Base-by-base conservation (phyloP, 1,284 basidiomycete species). In the Pseudozyma thailandica region DNA sequence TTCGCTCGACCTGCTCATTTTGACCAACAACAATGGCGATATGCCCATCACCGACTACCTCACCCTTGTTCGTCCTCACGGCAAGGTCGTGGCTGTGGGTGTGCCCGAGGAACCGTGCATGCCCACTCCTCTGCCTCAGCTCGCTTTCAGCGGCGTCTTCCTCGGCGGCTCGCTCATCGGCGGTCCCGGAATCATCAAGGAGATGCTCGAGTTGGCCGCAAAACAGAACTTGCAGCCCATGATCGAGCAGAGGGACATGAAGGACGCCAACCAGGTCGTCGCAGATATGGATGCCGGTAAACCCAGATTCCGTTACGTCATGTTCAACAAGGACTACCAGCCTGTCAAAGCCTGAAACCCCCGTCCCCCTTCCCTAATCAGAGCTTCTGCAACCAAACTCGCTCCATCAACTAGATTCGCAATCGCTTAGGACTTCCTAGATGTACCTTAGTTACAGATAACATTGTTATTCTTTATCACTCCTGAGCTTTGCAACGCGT, bases 1-100 rank as follows among this genome's bases (percentile, higher is more conserved):
- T 27, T 75, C 82, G 23, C 77, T 86, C 38, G 85, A 86, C 73
- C 65, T 86, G 26, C 84, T 86, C 74, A 75, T 86, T 60, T 77
- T 79, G 55, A 85, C 85, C 43, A 83, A 85, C 58, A 85, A 82
- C 78, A 70, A 81, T 72, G 35, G 37, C 31, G 76, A 84, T 42
- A 83, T 84, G 80, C 84, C 83, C 16, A 64, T 85, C 38, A 45
- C 60, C 49, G 72, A 72, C 18, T 85, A 84, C 78, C 71, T 85
- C 43, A 73, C 71, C 15, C 81, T 86, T 21, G 80, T 86, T 41
- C 77, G 82, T 33, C 83, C 85, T 0, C 72, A 69, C 44, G 85
- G 84, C 47, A 79, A 83, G 57, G 72, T 85, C 54, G 68, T 84
- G 63, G 74, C 84, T 30, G 82, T 85, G 55, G 85, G 85, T 41